Evolutionary conservation across 2,329 filamentous ascomycete genomes (phyloP).

Genomic region (Colletotrichum falcatum): DNA sequence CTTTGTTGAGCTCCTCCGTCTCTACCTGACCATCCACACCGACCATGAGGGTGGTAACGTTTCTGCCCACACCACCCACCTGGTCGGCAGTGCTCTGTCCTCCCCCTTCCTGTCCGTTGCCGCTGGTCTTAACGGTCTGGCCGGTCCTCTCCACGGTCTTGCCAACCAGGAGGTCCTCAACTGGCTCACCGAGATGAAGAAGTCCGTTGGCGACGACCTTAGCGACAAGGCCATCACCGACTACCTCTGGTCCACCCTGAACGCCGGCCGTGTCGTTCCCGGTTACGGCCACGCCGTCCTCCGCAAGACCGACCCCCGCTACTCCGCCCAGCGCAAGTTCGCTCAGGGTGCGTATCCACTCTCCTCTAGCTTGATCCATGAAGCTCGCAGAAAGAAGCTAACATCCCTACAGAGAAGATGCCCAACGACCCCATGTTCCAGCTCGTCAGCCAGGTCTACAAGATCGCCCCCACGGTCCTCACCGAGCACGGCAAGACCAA

Average conservation of each 20-base stretch:
- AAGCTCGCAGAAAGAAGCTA: constrained; percentile 43
- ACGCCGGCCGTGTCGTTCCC: constrained; percentile 93
- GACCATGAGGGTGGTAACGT: constrained; percentile 99
- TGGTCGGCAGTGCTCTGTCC: constrained; percentile 96
- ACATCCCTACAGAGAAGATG: constrained; percentile 73
- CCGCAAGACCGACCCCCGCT: constrained; percentile 99
- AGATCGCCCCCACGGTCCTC: constrained; percentile 97
- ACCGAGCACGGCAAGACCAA: constrained; percentile 99
- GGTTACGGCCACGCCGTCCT: constrained; percentile 99
- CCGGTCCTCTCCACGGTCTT: constrained; percentile 97
- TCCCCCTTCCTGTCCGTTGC: constrained; percentile 97
- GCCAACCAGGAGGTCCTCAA: constrained; percentile 99
- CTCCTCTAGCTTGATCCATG: background rate
- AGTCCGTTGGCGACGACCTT: constrained; percentile 90
- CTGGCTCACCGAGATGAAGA: constrained; percentile 99
- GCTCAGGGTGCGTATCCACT: constrained; percentile 68
- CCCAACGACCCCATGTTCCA: constrained; percentile 99
- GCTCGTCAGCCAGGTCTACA: constrained; percentile 99
- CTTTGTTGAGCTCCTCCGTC: constrained; percentile 97
- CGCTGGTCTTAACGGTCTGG: constrained; percentile 97
- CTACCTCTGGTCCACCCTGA: constrained; percentile 98
- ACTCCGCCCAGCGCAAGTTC: constrained; percentile 98
- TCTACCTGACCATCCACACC: constrained; percentile 99
- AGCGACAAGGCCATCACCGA: constrained; percentile 97
- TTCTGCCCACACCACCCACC: constrained; percentile 96